These are phyloP conservation scores for Cercospora sp. DNA, from an alignment of 2,329 filamentous ascomycete species.

Conservation along the genomic window DNA sequence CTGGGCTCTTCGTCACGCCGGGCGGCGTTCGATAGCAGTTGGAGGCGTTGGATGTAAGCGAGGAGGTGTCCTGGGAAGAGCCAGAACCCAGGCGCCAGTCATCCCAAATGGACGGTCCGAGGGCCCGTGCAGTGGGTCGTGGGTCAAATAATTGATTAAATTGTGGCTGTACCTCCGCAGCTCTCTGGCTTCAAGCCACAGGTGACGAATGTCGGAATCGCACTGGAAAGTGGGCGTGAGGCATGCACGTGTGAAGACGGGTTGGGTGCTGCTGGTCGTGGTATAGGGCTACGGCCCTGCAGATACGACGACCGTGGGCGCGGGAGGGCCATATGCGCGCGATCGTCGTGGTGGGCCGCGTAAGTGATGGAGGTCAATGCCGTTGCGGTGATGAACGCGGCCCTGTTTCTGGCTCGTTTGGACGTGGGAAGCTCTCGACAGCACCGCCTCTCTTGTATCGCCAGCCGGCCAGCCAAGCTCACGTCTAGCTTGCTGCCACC, in stretches of 20 bases:
- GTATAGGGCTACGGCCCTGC: not conserved
- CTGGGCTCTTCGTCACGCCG: constrained; percentile 7
- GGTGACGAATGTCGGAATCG: not conserved
- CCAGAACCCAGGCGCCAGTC: not conserved
- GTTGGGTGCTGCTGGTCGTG: not conserved
- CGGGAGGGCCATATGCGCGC: not conserved
- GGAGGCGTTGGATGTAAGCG: not conserved
- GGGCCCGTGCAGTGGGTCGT: not conserved
- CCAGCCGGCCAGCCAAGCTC: not conserved
- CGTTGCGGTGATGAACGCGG: not conserved
- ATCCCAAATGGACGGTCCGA: not conserved
- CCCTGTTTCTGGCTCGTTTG: constrained; percentile 4
- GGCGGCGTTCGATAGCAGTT: constrained; percentile 6
- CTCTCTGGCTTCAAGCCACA: not conserved
- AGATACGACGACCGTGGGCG: not conserved
- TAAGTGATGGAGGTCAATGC: not conserved
- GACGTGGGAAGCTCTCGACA: not conserved
- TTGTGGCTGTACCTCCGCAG: not conserved
- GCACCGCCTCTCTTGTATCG: constrained; percentile 5
- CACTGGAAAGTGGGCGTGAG: not conserved
- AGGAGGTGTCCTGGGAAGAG: not conserved
- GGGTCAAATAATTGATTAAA: not conserved
- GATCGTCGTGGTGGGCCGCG: not conserved
- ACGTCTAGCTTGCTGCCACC: not conserved
- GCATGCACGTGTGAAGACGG: not conserved